phyloP scores from a whole-genome alignment of 192 early-diverging fungal genomes.

The Coemansia umbellata region DNA sequence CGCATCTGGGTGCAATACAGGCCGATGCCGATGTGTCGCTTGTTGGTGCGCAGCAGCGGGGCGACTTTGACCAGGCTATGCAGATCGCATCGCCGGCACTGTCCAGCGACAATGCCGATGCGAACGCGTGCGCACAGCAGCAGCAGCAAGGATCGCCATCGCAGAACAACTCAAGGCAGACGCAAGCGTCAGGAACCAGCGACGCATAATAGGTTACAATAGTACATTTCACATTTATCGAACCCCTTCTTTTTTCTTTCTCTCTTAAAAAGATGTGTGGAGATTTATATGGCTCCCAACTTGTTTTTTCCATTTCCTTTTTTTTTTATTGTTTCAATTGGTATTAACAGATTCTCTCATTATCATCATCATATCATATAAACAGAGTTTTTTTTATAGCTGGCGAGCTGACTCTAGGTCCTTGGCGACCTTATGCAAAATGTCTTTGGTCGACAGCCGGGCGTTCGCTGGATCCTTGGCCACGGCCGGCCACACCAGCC shows the following conservation, averaged over 20 bases:
- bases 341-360: background rate
- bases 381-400: background rate
- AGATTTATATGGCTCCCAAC: too few relatives aligned
- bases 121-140: constrained; percentile 3
- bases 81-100: constrained; percentile 22
- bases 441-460: constrained; percentile 6
- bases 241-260: background rate
- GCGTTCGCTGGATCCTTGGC: constrained; percentile 63
- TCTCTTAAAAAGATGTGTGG: too few relatives aligned
- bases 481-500: constrained; percentile 78
- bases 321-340: background rate
- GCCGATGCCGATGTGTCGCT: constrained; percentile 34
- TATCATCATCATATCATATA: background rate
- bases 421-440: constrained; percentile 20
- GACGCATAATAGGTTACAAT: constrained; percentile 8
- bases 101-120: constrained; percentile 2
- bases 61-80: constrained; percentile 3
- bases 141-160: constrained; percentile 6
- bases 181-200: constrained; percentile 6
- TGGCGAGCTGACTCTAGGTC: constrained; percentile 15
- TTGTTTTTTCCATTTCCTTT: too few relatives aligned
- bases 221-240: background rate
- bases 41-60: constrained; percentile 17
- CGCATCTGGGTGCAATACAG: constrained; percentile 5
- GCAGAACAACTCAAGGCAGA: constrained; percentile 3